These are phyloP conservation scores for Alternaria infectoria DNA, from an alignment of 2,329 filamentous ascomycete species.

Conservation along the genomic window DNA sequence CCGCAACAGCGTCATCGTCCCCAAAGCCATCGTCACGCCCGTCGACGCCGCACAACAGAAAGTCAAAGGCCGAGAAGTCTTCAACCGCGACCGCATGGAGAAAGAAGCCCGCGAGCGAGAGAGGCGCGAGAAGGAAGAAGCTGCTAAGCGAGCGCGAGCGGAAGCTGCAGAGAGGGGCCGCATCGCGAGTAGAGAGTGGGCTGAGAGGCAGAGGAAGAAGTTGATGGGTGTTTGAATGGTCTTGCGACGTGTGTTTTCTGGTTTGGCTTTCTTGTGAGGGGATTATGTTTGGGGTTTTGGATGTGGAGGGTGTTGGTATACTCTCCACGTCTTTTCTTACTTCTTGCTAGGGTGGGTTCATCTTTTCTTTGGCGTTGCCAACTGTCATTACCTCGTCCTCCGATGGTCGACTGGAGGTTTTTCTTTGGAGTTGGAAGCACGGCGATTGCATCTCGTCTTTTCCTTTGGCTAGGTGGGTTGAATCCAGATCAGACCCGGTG, in stretches of 20 bases:
- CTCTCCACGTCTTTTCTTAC: background rate
- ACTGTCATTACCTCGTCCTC: conserved; percentile 1
- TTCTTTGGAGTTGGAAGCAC: background rate
- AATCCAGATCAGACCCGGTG: background rate
- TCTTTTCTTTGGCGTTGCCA: background rate
- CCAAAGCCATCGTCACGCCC: conserved; percentile 36
- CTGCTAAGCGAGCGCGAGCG: conserved; percentile 53
- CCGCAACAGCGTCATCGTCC: conserved; percentile 30
- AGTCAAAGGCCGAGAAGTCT: conserved; percentile 54
- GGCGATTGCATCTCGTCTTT: background rate
- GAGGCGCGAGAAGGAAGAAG: conserved; percentile 56
- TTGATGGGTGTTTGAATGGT: conserved; percentile 21
- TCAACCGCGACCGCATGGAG: conserved; percentile 52
- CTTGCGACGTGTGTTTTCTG: background rate
- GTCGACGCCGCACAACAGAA: conserved; percentile 40
- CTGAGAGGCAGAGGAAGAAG: conserved; percentile 55
- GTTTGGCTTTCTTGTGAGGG: background rate
- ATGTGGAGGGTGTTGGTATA: background rate
- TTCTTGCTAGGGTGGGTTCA: background rate
- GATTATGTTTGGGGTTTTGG: background rate
- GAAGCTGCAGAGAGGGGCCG: conserved; percentile 55
- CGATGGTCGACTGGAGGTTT: conserved; percentile 6
- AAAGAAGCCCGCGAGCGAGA: conserved; percentile 51
- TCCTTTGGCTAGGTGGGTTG: background rate
- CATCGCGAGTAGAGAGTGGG: conserved; percentile 56